Evolutionary conservation across 768 basidiomycete species (phyloP).

Genomic region (Clitopilus hobsonii): DNA sequence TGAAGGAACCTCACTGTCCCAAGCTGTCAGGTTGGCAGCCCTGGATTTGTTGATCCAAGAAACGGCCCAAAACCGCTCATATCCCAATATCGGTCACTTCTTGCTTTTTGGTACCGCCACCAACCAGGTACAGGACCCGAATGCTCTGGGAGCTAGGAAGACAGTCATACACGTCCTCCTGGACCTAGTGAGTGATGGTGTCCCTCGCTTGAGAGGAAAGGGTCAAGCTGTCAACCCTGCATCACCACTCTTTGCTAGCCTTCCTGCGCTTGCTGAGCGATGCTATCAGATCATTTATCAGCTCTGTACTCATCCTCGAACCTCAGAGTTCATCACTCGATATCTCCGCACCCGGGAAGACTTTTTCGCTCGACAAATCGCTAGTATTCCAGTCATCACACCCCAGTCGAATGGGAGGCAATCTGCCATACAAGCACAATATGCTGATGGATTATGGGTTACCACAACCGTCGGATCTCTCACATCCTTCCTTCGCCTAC

Average conservation of each 20-base stretch:
- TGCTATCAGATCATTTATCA: slow-evolving; percentile 82
- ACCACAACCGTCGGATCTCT: slow-evolving; percentile 64
- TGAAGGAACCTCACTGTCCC: slow-evolving; percentile 42
- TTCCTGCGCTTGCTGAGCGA: slow-evolving; percentile 81
- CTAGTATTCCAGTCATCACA: slow-evolving; percentile 62
- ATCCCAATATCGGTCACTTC: slow-evolving; percentile 86
- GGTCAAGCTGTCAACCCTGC: slow-evolving; percentile 32
- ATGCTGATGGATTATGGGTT: slow-evolving; percentile 67
- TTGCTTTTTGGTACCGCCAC: slow-evolving; percentile 69
- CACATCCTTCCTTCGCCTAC: slow-evolving; percentile 73
- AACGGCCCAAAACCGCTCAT: slow-evolving; percentile 54
- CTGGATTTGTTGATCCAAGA: slow-evolving; percentile 80
- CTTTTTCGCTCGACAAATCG: slow-evolving; percentile 86
- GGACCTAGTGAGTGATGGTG: slow-evolving; percentile 67
- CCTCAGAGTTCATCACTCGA: slow-evolving; percentile 75
- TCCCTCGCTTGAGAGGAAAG: slow-evolving; percentile 51
- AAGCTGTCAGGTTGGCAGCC: slow-evolving; percentile 70
- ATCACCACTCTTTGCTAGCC: slow-evolving; percentile 54
- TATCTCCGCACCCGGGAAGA: slow-evolving; percentile 86
- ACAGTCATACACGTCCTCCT: slow-evolving; percentile 82
- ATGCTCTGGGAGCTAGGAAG: slow-evolving; percentile 61
- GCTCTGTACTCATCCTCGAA: slow-evolving; percentile 81
- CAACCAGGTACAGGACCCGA: slow-evolving; percentile 73
- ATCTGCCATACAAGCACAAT: slow-evolving; percentile 57
- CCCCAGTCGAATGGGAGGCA: slow-evolving; percentile 41